phyloP scores from a whole-genome alignment of 257 asterid species.

The Solanum medicagineum region DNA sequence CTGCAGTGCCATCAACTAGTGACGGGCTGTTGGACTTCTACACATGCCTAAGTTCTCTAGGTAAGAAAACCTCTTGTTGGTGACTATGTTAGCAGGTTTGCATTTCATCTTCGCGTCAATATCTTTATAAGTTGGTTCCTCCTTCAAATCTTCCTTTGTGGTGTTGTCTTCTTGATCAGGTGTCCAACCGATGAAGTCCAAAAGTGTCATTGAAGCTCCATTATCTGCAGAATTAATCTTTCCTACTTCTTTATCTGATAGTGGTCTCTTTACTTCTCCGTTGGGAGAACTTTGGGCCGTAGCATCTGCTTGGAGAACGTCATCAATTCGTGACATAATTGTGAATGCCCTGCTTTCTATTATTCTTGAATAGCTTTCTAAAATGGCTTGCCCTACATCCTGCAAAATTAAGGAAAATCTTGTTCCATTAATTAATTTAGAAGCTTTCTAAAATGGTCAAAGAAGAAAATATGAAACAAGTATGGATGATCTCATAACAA shows the following conservation, averaged over 20 bases:
- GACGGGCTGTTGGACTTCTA: slow-evolving; percentile 86
- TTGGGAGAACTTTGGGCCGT: slow-evolving; percentile 20
- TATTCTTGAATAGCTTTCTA: slow-evolving; percentile 89
- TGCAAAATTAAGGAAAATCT: slow-evolving; percentile 11
- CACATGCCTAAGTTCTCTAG: slow-evolving; percentile 63
- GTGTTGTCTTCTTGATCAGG: slow-evolving; percentile 20
- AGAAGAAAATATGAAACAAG: background rate
- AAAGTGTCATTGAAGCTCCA: slow-evolving; percentile 29
- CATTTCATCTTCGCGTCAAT: slow-evolving; percentile 2
- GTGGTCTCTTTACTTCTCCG: slow-evolving; percentile 20
- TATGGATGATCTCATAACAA: background rate
- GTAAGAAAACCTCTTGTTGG: slow-evolving; percentile 58
- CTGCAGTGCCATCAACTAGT: slow-evolving; percentile 19
- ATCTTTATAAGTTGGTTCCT: background rate
- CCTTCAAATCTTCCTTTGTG: slow-evolving; percentile 13
- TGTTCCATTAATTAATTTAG: background rate
- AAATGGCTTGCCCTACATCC: slow-evolving; percentile 89
- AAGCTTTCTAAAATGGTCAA: too few species aligned
- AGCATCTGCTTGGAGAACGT: slow-evolving; percentile 60
- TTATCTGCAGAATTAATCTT: slow-evolving; percentile 6
- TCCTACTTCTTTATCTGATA: slow-evolving; percentile 10
- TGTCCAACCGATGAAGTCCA: slow-evolving; percentile 52
- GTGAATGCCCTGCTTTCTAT: slow-evolving; percentile 75
- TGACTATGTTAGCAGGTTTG: slow-evolving; percentile 23
- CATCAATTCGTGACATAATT: slow-evolving; percentile 71